Evolutionary conservation across 108 stramenopile genomes (phyloP).

Genomic region (Mediolabrus comicus): DNA sequence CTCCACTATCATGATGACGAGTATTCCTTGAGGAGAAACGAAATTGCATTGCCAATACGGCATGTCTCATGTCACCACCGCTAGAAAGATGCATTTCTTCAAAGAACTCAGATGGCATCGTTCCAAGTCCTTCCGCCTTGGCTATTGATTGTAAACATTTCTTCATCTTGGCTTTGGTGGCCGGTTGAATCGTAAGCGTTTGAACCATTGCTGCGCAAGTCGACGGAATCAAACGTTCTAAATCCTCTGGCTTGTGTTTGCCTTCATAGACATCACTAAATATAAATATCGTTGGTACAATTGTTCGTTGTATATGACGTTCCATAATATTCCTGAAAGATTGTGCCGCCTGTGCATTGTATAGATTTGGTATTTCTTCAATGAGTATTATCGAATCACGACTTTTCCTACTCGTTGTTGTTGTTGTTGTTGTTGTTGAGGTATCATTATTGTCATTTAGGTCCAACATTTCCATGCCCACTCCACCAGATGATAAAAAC

Average conservation of each 20-base stretch:
- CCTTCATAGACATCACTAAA: constrained; percentile 81
- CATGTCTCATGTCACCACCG: constrained; percentile 84
- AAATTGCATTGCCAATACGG: constrained; percentile 80
- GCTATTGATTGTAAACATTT: constrained; percentile 58
- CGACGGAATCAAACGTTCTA: constrained; percentile 67
- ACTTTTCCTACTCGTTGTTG: neutral
- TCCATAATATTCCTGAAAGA: constrained; percentile 69
- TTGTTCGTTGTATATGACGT: constrained; percentile 52
- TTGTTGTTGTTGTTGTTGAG: neutral
- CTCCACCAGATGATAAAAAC: constrained; percentile 59
- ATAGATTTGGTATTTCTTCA: constrained; percentile 75
- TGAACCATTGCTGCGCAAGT: constrained; percentile 19
- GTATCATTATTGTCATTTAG: constrained; percentile 1
- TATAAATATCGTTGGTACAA: constrained; percentile 67
- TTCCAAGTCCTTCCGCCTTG: constrained; percentile 31
- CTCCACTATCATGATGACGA: neutral
- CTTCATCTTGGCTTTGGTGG: constrained; percentile 78
- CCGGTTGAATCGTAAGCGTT: constrained; percentile 68
- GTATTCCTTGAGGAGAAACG: constrained; percentile 19
- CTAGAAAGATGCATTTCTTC: constrained; percentile 68
- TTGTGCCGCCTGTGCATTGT: constrained; percentile 47
- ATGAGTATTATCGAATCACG: constrained; percentile 58
- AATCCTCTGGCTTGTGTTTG: constrained; percentile 73
- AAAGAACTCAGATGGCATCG: constrained; percentile 24
- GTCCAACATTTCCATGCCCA: constrained; percentile 56